phyloP scores from a whole-genome alignment of 2,329 filamentous ascomycete genomes.

The Aspergillus amoenus region DNA sequence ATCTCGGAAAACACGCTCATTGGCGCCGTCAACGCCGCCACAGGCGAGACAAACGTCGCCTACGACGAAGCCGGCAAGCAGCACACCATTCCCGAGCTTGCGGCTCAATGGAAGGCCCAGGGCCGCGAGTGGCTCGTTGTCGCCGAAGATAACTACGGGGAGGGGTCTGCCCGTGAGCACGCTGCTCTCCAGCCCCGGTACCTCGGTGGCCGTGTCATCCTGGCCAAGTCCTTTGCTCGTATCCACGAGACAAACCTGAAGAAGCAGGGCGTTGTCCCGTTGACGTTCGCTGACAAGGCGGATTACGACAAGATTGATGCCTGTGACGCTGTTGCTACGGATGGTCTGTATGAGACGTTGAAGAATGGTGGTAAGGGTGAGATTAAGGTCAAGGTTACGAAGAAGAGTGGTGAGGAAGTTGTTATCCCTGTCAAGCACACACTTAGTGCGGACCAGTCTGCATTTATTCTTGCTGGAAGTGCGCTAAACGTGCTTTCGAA shows the following conservation, averaged over 20 bases:
- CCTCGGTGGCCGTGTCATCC: conserved; percentile 78
- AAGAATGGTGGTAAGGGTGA: conserved; percentile 29
- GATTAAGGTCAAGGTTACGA: conserved; percentile 22
- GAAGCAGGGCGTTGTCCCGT: conserved; percentile 93
- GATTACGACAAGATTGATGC: conserved; percentile 85
- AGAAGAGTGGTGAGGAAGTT: conserved; percentile 59
- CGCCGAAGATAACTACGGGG: conserved; percentile 96
- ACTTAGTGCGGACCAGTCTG: conserved; percentile 84
- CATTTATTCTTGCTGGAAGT: conserved; percentile 89
- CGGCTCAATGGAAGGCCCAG: conserved; percentile 74
- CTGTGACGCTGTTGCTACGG: conserved; percentile 78
- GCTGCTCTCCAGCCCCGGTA: conserved; percentile 89
- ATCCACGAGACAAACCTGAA: conserved; percentile 96
- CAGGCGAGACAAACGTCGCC: conserved; percentile 86
- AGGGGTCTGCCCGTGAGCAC: conserved; percentile 85
- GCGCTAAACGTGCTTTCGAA: conserved; percentile 84
- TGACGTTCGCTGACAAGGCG: conserved; percentile 83
- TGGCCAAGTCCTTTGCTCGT: conserved; percentile 83
- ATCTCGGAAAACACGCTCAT: conserved; percentile 97
- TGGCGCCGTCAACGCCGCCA: conserved; percentile 88
- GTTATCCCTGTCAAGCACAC: conserved; percentile 80
- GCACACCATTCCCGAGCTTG: conserved; percentile 83
- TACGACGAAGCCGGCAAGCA: conserved; percentile 78
- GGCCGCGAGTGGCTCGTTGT: conserved; percentile 86
- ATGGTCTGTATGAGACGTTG: conserved; percentile 81